Conservation (phyloP, 129 eudicot genomes). For the Artemisia annua region DNA sequence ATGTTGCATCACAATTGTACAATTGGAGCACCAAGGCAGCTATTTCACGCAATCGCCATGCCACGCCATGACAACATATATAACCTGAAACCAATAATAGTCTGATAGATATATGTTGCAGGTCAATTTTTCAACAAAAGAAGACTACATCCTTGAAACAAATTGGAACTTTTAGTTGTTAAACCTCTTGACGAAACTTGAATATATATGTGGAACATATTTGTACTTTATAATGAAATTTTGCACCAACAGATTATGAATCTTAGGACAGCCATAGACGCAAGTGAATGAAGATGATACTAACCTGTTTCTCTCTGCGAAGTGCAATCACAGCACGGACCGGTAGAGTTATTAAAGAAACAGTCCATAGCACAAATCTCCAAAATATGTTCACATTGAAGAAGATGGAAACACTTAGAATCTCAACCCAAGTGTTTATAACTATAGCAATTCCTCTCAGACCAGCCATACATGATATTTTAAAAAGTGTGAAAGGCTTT, state of each 20-base stretch:
- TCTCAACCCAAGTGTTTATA: conserved; percentile 63
- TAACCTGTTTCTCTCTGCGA: conserved; percentile 63
- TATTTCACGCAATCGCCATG: no score
- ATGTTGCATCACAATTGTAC: no score
- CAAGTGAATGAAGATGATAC: not conserved
- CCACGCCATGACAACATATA: no score
- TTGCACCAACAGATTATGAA: not conserved
- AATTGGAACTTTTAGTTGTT: no score
- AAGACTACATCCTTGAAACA: no score
- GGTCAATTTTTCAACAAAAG: no score
- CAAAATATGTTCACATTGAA: conserved; percentile 39
- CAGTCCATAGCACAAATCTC: conserved; percentile 49
- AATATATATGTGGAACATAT: no score
- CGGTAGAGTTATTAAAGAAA: conserved; percentile 55
- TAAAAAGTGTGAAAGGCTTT: conserved; percentile 49
- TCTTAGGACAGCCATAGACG: not conserved
- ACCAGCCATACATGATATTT: conserved; percentile 41
- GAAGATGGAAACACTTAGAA: conserved; percentile 38
- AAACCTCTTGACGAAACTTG: no score
- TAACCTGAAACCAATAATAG: no score
- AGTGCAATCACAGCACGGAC: conserved; percentile 59
- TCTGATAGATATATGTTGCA: no score
- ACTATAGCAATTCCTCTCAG: conserved; percentile 42
- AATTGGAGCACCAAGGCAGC: no score
- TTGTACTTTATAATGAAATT: not conserved